Percentiles rank a stretch among this genome's conserved stretches.
These are phyloP conservation scores for Neoboletus brunneissimus DNA, from an alignment of 768 basidiomycete species.

Conservation along the genomic window DNA sequence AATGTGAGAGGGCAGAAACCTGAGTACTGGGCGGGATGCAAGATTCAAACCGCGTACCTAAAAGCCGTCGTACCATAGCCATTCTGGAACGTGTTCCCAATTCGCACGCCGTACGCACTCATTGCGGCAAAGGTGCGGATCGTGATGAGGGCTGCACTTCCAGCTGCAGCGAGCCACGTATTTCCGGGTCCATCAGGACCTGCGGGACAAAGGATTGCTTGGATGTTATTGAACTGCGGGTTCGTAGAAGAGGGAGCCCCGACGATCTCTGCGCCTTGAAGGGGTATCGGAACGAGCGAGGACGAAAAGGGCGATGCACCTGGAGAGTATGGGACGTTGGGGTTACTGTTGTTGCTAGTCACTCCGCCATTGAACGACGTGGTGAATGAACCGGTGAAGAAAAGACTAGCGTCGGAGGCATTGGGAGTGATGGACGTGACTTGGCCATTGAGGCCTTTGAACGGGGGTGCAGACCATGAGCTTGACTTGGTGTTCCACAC, in stretches of 20 bases:
- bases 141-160: conserved; percentile 68
- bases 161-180: conserved; percentile 82
- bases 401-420: conserved; percentile 66
- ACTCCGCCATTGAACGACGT: conserved; percentile 62
- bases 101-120: conserved; percentile 73
- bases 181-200: conserved; percentile 75
- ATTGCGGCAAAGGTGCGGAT: conserved; percentile 72
- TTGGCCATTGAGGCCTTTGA: conserved; percentile 69
- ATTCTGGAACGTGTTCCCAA: conserved; percentile 87
- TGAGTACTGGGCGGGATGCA: neutral
- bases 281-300: conserved; percentile 79
- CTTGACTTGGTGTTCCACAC: conserved; percentile 61
- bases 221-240: conserved; percentile 58
- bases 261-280: conserved; percentile 54
- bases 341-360: conserved; percentile 64
- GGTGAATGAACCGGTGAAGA: conserved; percentile 88
- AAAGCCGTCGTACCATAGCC: conserved; percentile 86
- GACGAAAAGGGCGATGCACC: conserved; percentile 86
- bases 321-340: conserved; percentile 78
- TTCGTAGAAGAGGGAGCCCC: conserved; percentile 64
- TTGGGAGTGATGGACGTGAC: conserved; percentile 78
- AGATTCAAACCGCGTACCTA: conserved; percentile 46
- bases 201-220: conserved; percentile 80
- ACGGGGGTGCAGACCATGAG: conserved; percentile 77
- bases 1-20: conserved; percentile 7